Percentiles rank a stretch among this genome's conserved stretches.
These are phyloP conservation scores for Botrytis porri DNA, from an alignment of 2,329 filamentous ascomycete genomes.

Conservation along the genomic window DNA sequence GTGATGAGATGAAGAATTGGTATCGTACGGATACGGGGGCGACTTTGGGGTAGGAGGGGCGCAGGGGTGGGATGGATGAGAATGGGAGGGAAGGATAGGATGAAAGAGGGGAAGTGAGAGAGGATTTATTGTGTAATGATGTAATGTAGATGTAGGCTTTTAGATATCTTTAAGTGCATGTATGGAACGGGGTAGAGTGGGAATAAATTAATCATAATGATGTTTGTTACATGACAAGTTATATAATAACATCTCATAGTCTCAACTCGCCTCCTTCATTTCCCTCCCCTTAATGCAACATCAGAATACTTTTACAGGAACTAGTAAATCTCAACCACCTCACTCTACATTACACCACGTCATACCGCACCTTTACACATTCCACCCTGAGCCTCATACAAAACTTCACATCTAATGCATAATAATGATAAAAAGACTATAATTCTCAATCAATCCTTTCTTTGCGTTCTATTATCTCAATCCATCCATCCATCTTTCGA, in stretches of 20 bases:
- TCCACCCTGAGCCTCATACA: background rate
- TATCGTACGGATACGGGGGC: constrained; percentile 36
- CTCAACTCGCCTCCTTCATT: background rate
- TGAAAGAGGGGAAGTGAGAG: background rate
- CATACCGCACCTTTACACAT: background rate
- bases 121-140: background rate
- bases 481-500: background rate
- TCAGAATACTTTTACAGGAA: background rate
- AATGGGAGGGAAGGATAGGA: background rate
- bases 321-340: background rate
- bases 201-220: background rate
- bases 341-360: background rate
- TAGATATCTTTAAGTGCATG: background rate
- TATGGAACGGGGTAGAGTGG: background rate
- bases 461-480: constrained; percentile 4
- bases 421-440: background rate
- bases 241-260: background rate
- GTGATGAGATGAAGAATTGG: constrained; percentile 42
- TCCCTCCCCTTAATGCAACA: background rate
- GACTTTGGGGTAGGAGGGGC: background rate
- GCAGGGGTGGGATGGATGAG: background rate
- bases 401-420: background rate
- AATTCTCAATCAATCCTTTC: constrained; percentile 1
- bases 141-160: background rate
- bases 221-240: background rate